These are phyloP conservation scores for Ophiosphaerella narmari DNA, from an alignment of 2,329 filamentous ascomycete species.

Conservation along the genomic window DNA sequence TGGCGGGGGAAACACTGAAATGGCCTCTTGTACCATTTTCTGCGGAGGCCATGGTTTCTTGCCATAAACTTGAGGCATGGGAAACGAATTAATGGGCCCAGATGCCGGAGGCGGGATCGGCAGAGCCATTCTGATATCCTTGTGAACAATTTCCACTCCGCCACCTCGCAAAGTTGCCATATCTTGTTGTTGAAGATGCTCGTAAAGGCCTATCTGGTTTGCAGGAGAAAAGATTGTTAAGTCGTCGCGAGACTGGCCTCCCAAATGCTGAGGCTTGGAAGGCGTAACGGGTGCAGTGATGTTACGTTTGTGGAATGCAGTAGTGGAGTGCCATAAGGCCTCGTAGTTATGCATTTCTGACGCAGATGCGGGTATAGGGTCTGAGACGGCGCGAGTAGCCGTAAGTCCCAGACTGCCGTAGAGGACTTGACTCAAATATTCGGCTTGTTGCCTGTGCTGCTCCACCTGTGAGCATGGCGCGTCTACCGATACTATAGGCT, in stretches of 20 bases:
- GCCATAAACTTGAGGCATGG: neutral
- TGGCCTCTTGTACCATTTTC: neutral
- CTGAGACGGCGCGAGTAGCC: neutral
- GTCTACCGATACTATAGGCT: neutral
- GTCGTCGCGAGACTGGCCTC: neutral
- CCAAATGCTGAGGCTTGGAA: neutral
- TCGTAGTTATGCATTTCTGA: slow-evolving; percentile 4
- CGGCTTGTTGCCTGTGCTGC: slow-evolving; percentile 27
- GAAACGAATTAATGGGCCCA: neutral
- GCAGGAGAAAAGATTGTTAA: neutral
- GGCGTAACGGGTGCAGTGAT: slow-evolving; percentile 7
- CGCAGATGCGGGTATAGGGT: slow-evolving; percentile 3
- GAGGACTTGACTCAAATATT: slow-evolving; percentile 31
- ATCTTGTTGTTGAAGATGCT: neutral
- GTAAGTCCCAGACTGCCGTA: slow-evolving; percentile 17
- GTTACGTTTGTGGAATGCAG: slow-evolving; percentile 10
- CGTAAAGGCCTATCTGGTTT: neutral
- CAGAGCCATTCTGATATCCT: neutral
- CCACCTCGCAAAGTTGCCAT: slow-evolving; percentile 18
- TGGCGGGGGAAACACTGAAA: too few species aligned
- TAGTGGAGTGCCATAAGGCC: slow-evolving; percentile 8
- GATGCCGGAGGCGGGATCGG: neutral
- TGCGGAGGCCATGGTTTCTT: neutral
- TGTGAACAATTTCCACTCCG: neutral
- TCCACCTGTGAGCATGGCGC: slow-evolving; percentile 4